Conservation (phyloP, 164 flowering plant genomes). For the Kalanchoe fedtschenkoi region DNA sequence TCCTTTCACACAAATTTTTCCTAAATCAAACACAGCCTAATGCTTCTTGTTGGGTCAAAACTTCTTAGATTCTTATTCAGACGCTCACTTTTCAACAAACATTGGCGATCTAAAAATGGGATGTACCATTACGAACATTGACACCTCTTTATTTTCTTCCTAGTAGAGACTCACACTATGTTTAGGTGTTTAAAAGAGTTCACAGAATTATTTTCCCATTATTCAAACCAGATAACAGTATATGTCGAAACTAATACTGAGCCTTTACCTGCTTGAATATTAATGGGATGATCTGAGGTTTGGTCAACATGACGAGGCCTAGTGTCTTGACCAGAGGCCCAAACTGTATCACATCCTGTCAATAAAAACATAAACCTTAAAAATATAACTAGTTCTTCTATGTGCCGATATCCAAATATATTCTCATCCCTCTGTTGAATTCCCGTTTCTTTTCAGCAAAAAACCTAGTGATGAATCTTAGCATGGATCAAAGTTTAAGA, state of each 20-base stretch:
- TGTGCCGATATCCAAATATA: not conserved
- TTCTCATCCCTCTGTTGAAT: too few species aligned
- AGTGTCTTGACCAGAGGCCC: constrained; percentile 82
- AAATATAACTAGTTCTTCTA: not conserved
- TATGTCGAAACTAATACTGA: not conserved
- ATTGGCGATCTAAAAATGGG: too few species aligned
- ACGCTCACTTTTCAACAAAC: too few species aligned
- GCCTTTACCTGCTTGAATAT: constrained; percentile 72
- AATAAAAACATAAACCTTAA: not conserved
- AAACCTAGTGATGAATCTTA: too few species aligned
- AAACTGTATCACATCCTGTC: constrained; percentile 91
- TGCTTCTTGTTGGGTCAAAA: too few species aligned
- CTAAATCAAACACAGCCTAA: too few species aligned
- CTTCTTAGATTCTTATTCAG: too few species aligned
- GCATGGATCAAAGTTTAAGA: not conserved
- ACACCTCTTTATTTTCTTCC: too few species aligned
- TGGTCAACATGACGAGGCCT: constrained; percentile 69
- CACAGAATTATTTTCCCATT: not conserved
- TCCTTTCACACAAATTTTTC: too few species aligned
- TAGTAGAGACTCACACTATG: too few species aligned
- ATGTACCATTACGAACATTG: too few species aligned
- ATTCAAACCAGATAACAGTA: not conserved
- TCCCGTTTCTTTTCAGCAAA: too few species aligned
- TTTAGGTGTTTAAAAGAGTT: not conserved
- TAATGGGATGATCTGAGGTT: constrained; percentile 78